A percentile compares a stretch with the other conserved stretches of the same genome.
phyloP scores from a whole-genome alignment of 345 rosid genomes.

The Brassica rapa region DNA sequence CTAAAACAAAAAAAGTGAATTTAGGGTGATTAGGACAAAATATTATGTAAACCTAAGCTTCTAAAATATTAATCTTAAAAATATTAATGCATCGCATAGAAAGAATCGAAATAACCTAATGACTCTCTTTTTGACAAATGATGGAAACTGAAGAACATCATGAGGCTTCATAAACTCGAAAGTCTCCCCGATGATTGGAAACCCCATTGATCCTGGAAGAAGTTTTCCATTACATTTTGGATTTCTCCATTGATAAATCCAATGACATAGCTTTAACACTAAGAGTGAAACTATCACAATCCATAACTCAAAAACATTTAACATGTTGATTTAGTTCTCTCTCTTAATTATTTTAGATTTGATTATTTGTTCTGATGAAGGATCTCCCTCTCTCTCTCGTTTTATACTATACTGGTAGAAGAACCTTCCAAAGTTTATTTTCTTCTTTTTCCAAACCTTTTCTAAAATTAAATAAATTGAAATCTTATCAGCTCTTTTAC shows the following conservation, averaged over 20 bases:
- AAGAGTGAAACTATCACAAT: conserved; percentile 9
- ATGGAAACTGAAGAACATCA: conserved; percentile 5
- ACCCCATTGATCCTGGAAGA: conserved; percentile 29
- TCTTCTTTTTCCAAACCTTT: neutral
- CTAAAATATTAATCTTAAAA: neutral
- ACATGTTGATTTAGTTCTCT: conserved; percentile 1
- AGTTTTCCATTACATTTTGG: conserved; percentile 11
- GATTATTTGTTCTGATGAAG: neutral
- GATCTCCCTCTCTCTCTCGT: neutral
- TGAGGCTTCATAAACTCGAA: conserved; percentile 26
- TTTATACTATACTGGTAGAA: conserved; percentile 7
- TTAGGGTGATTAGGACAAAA: neutral
- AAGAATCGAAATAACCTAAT: neutral
- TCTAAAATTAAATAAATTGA: neutral
- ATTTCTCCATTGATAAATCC: conserved; percentile 7
- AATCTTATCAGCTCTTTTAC: neutral
- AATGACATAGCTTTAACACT: conserved; percentile 5
- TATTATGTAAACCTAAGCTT: neutral
- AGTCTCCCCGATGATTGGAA: conserved; percentile 39
- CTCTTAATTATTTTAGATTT: neutral
- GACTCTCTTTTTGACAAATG: conserved; percentile 3
- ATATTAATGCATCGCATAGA: neutral
- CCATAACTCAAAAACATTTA: neutral
- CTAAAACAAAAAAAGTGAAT: neutral
- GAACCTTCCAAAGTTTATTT: neutral